These are phyloP conservation scores for Candida glucosophila DNA, from an alignment of 1,139 yeast genomes.

Conservation along the genomic window DNA sequence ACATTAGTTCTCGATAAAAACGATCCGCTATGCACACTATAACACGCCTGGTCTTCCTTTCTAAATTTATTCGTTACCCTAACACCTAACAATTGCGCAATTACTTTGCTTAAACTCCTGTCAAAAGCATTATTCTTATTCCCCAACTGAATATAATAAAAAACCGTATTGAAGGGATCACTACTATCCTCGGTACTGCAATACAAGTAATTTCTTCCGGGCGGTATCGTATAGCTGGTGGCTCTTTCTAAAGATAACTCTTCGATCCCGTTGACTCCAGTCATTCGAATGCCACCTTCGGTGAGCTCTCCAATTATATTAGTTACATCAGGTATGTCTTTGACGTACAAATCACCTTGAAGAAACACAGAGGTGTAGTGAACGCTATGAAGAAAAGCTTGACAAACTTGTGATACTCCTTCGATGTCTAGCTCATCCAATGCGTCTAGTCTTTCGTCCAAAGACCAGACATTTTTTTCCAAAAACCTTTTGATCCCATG, in stretches of 20 bases:
- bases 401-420: constrained; percentile 13
- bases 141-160: constrained; percentile 50
- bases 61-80: constrained; percentile 31
- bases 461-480: constrained; percentile 44
- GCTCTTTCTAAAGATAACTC: too few relatives aligned
- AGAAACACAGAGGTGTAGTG: constrained; percentile 35
- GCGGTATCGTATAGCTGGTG: constrained; percentile 25
- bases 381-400: constrained; percentile 10
- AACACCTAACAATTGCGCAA: constrained; percentile 34
- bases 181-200: constrained; percentile 17
- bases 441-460: constrained; percentile 38
- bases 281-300: too few relatives aligned
- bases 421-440: constrained; percentile 20
- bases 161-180: constrained; percentile 43
- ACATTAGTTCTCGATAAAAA: constrained; percentile 39
- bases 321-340: neutral
- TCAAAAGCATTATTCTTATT: constrained; percentile 20
- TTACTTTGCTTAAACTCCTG: constrained; percentile 32
- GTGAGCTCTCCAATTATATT: neutral
- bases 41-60: constrained; percentile 37
- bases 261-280: neutral
- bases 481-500: constrained; percentile 40
- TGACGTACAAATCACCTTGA: constrained; percentile 41
- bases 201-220: constrained; percentile 24
- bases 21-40: constrained; percentile 44